Percentiles rank a stretch among this genome's conserved stretches.
Evolutionary conservation across 805 yeast genomes (phyloP).

Genomic region (Sungouiella thailandica): DNA sequence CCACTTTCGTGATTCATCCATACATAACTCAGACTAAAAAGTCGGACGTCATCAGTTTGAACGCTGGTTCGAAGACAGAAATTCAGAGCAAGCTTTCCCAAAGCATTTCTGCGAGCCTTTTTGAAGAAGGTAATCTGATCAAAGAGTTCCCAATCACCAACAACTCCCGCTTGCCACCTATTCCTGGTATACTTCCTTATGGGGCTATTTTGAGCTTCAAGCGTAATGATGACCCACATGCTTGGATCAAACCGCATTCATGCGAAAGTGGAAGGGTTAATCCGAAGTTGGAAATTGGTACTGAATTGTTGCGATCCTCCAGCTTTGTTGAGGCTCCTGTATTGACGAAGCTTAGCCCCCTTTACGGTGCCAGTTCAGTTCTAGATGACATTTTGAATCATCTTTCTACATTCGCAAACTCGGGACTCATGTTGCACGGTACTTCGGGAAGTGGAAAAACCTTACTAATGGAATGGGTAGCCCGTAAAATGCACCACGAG

Average conservation of each 20-base stretch:
- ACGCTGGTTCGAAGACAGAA: slow-evolving; percentile 24
- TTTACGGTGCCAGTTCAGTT: slow-evolving; percentile 50
- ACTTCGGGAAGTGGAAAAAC: slow-evolving; percentile 82
- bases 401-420: slow-evolving; percentile 38
- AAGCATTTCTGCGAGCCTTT: slow-evolving; percentile 16
- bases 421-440: slow-evolving; percentile 66
- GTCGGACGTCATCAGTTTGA: slow-evolving; percentile 22
- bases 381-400: slow-evolving; percentile 36
- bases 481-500: slow-evolving; percentile 27
- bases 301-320: slow-evolving; percentile 40
- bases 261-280: slow-evolving; percentile 23
- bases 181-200: slow-evolving; percentile 42
- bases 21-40: slow-evolving; percentile 42
- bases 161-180: slow-evolving; percentile 46
- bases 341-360: slow-evolving; percentile 24
- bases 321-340: slow-evolving; percentile 36
- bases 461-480: slow-evolving; percentile 41
- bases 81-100: slow-evolving; percentile 9
- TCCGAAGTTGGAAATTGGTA: slow-evolving; percentile 44
- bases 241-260: slow-evolving; percentile 39
- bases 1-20: slow-evolving; percentile 49
- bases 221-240: slow-evolving; percentile 34
- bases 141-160: slow-evolving; percentile 43
- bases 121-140: slow-evolving; percentile 9
- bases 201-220: slow-evolving; percentile 60